phyloP scores from a whole-genome alignment of 1,284 basidiomycete genomes.

The Austropuccinia psidii region DNA sequence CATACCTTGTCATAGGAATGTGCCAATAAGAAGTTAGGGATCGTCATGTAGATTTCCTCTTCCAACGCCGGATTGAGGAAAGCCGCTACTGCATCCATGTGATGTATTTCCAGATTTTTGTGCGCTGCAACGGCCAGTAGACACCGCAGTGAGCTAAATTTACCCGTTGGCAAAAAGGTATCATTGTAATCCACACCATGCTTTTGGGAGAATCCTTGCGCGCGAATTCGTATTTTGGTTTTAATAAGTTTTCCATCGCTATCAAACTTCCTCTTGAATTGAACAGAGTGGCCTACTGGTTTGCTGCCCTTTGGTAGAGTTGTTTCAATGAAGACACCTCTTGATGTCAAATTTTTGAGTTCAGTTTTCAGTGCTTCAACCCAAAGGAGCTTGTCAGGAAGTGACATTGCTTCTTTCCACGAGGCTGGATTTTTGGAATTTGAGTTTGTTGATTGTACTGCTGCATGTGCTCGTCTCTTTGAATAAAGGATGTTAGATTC shows the following conservation, averaged over 20 bases:
- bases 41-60: constrained; percentile 16
- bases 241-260: not conserved
- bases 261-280: constrained; percentile 8
- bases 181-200: not conserved
- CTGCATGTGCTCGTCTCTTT: not conserved
- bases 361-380: not conserved
- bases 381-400: not conserved
- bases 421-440: not conserved
- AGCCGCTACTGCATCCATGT: not conserved
- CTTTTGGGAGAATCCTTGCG: not conserved
- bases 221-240: not conserved
- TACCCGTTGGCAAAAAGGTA: constrained; percentile 2
- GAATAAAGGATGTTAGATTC: not conserved
- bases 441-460: not conserved
- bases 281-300: not conserved
- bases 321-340: not conserved
- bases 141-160: not conserved
- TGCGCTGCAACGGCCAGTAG: not conserved
- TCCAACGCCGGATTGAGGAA: not conserved
- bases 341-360: not conserved
- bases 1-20: not conserved
- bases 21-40: not conserved
- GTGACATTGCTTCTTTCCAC: not conserved
- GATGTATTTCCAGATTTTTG: too few species aligned
- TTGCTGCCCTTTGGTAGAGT: not conserved